Evolutionary conservation across 1,284 basidiomycete species (phyloP), one percentile per base, ranked within the genome.

Genomic region (Filobasidium uniguttulatum): DNA sequence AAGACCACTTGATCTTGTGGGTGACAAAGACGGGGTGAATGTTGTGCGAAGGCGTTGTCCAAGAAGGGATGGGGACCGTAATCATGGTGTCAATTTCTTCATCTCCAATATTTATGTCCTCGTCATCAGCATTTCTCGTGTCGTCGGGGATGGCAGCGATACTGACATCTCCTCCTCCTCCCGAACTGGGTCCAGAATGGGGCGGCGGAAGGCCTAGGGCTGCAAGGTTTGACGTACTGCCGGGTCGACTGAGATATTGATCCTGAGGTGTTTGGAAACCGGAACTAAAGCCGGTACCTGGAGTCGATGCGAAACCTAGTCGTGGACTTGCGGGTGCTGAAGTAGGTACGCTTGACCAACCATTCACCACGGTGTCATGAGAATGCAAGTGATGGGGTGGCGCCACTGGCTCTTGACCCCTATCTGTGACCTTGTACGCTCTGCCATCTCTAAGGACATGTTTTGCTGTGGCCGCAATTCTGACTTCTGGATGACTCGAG

Each of bases 361-460:
- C 53, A 20, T 25, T 46, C 36, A 17, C 35, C 15, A 40, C 48
- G 17, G 44, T 29, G 23, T 49, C 44, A 15, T 48, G 44, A 12
- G 45, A 41, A 15, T 48, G 46, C 22, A 25, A 48, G 29, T 54
- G 46, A 35, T 54, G 53, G 10, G 46, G 35, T 28, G 53, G 53
- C 28, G 53, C 49, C 20, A 50, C 45, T 7, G 53, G 41, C 9
- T 50, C 44, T 2, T 34, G 28, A 9, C 53, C 53, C 3, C 49
- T 40, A 17, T 54, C 53, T 9, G 46, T 50, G 14, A 54, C 49
- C 30, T 49, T 35, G 47, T 55, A 55, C 2, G 81, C 77, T 54
- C 73, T 72, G 2, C 82, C 82, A 46, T 77, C 72, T 23, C 74
- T 62, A 46, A 91, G 79, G 51, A 85, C 81, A 65, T 91, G 83